Base-by-base conservation (phyloP, 2,329 filamentous ascomycete genomes). In the Pestalotiopsis sp. region DNA sequence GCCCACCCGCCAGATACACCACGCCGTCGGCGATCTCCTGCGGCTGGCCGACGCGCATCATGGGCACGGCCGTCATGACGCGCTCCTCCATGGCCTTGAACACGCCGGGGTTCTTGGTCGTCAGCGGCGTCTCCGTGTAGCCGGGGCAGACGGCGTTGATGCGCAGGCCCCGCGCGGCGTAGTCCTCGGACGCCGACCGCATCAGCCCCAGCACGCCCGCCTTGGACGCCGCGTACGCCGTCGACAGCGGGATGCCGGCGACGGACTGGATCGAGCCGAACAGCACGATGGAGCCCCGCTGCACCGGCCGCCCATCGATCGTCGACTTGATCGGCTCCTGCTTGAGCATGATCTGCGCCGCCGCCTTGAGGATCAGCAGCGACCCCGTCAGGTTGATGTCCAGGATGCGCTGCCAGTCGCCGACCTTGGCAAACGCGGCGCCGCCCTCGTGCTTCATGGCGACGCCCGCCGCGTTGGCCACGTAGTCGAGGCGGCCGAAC, bases 321-420 rank as follows among this genome's bases (percentile, higher is more conserved):
- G 71, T 70, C 0, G 81, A 83, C 0, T 71, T 66, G 2, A 84
- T 82, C 0, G 75, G 79, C 0, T 82, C 79, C 70, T 85, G 83
- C 69, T 80, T 75, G 13, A 84, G 70, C 83, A 85, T 85, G 25
- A 84, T 79, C 39, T 77, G 73, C 12, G 81, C 79, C 0, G 79
- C 78, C 4, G 80, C 81, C 17, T 79, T 75, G 0, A 84, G 71
- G 2, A 84, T 76, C 68, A 79, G 81, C 69, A 85, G 83, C 2
- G 79, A 80, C 0, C 82, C 83, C 3, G 77, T 81, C 1, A 85
- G 70, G 61, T 85, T 85, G 66, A 84, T 75, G 63, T 82, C 79
- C 5, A 84, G 64, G 2, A 83, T 77, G 0, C 78, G 76, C 2
- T 82, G 74, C 80, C 80, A 85, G 62, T 83, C 81, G 0, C 72